A percentile compares a stretch with the other conserved stretches of the same genome.
Conservation (phyloP, 257 asterid species). For the Petunia axillaris region DNA sequence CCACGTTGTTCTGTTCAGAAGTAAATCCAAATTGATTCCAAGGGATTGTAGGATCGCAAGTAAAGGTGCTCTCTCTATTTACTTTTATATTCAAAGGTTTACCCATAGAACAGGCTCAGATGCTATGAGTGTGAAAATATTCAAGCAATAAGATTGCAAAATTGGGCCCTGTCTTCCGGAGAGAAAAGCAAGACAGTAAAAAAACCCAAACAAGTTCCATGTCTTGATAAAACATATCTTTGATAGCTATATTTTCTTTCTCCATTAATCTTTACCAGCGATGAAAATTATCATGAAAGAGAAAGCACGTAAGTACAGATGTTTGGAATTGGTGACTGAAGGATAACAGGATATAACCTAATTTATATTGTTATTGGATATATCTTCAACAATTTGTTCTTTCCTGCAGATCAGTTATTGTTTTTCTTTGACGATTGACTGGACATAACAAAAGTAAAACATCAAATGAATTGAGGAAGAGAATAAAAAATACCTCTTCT, state of each 20-base stretch:
- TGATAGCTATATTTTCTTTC: slow-evolving; percentile 1
- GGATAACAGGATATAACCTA: slow-evolving; percentile 2
- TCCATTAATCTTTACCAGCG: neutral
- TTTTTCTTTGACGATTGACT: slow-evolving; percentile 8
- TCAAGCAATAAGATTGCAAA: neutral
- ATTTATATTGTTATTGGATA: neutral
- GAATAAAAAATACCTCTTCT: slow-evolving; percentile 68
- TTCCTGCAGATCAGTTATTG: neutral
- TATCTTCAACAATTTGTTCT: neutral
- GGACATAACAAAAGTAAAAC: slow-evolving; percentile 7
- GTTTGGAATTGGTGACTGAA: slow-evolving; percentile 12
- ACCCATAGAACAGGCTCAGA: neutral
- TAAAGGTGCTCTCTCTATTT: neutral
- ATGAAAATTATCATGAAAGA: neutral
- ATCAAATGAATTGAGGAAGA: neutral
- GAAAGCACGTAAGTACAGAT: neutral
- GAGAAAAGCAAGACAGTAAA: neutral
- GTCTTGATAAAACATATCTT: slow-evolving; percentile 19
- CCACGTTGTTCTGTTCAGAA: no score
- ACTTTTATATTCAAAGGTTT: neutral
- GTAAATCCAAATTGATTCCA: no score
- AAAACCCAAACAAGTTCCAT: neutral
- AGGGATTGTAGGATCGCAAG: no score
- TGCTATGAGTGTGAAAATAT: slow-evolving; percentile 10
- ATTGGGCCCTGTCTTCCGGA: neutral